Conservation (phyloP, 2,329 filamentous ascomycete genomes). For the Fusarium sp. region DNA sequence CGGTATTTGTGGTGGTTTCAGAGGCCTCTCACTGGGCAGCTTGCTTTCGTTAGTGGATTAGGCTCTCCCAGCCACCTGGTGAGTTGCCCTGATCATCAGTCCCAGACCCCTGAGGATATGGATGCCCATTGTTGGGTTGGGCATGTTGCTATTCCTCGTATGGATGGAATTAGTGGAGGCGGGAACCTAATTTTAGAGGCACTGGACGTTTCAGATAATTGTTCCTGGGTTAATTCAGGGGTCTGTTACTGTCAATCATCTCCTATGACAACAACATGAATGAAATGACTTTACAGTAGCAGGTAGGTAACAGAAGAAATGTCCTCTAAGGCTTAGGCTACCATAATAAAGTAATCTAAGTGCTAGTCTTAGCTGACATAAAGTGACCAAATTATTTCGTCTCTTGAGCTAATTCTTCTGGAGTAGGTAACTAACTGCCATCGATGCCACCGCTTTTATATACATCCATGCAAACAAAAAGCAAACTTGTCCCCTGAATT, state of each 20-base stretch:
- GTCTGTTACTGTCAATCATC: conserved; percentile 4
- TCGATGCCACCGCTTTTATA: background rate
- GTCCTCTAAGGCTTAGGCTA: too few relatives aligned
- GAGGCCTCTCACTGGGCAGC: conserved; percentile 37
- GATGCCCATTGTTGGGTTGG: background rate
- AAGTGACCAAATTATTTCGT: too few relatives aligned
- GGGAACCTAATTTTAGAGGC: conserved; percentile 37
- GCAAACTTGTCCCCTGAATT: background rate
- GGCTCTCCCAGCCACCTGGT: conserved; percentile 16
- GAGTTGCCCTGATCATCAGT: background rate
- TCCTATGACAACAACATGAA: background rate
- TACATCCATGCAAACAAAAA: background rate
- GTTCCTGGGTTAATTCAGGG: conserved; percentile 29
- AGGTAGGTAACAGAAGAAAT: too few relatives aligned
- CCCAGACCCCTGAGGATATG: conserved; percentile 35
- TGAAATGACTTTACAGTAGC: background rate
- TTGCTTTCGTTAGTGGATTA: conserved; percentile 16
- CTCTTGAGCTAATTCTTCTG: too few relatives aligned
- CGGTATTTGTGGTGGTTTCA: conserved; percentile 31
- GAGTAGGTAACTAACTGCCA: too few relatives aligned
- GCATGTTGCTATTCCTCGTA: conserved; percentile 23
- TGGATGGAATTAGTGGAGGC: conserved; percentile 15
- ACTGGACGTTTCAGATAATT: conserved; percentile 32
- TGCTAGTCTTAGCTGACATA: too few relatives aligned
- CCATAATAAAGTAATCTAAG: too few relatives aligned